Conservation (phyloP, 495 filamentous ascomycete species). For the Trichodelitschia bisporula region DNA sequence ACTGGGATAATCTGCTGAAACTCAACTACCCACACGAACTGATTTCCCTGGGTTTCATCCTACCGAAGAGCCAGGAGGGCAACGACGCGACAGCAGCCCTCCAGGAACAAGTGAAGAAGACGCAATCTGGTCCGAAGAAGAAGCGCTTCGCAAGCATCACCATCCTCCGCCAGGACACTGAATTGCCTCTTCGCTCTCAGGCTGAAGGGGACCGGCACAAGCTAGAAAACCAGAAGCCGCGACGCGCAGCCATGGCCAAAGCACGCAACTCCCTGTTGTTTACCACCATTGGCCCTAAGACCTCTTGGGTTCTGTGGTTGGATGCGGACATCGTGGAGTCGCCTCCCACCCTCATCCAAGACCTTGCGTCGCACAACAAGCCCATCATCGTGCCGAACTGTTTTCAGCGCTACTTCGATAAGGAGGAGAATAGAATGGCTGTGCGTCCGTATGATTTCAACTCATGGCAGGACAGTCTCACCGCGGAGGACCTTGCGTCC, state of each 20-base stretch:
- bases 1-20: conserved; percentile 84
- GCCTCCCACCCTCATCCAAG: conserved; percentile 66
- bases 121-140: conserved; percentile 53
- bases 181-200: conserved; percentile 56
- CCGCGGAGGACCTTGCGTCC: conserved; percentile 44
- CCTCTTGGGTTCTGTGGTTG: conserved; percentile 91
- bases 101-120: conserved; percentile 62
- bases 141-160: conserved; percentile 75
- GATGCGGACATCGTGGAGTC: conserved; percentile 86
- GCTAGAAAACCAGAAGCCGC: conserved; percentile 60
- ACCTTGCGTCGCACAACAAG: conserved; percentile 66
- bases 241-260: conserved; percentile 73
- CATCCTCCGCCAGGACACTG: conserved; percentile 88
- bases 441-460: conserved; percentile 90
- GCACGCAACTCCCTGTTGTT: conserved; percentile 87
- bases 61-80: conserved; percentile 74
- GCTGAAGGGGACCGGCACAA: conserved; percentile 77
- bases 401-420: conserved; percentile 68
- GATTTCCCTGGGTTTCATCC: conserved; percentile 88
- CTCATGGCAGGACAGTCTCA: conserved; percentile 73
- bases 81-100: conserved; percentile 57
- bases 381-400: conserved; percentile 87
- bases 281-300: conserved; percentile 85
- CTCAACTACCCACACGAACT: conserved; percentile 80
- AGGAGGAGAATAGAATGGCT: conserved; percentile 37